These are phyloP conservation scores for Erythrophleum ivorense DNA, from an alignment of 331 rosid species.

Conservation along the genomic window DNA sequence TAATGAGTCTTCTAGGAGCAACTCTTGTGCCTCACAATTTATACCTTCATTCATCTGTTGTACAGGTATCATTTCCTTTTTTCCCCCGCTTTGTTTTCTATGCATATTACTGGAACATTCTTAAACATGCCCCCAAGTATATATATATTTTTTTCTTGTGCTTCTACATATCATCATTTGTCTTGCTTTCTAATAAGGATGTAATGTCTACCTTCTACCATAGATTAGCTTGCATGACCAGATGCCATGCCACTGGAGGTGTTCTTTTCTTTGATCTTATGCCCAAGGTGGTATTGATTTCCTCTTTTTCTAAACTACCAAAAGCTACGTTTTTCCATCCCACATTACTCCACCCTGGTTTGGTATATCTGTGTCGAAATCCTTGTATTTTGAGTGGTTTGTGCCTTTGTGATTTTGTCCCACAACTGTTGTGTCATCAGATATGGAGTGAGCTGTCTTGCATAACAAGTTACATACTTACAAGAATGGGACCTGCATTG, in stretches of 20 bases:
- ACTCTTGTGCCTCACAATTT: constrained; percentile 92
- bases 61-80: constrained; percentile 65
- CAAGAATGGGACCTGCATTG: too few relatives aligned
- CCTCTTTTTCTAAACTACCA: not conserved
- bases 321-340: not conserved
- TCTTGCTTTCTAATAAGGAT: constrained; percentile 17
- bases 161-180: not conserved
- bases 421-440: too few relatives aligned
- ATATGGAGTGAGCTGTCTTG: too few relatives aligned
- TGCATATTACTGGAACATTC: constrained; percentile 12
- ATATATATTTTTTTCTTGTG: constrained; percentile 1
- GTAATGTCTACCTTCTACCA: not conserved
- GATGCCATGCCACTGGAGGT: not conserved
- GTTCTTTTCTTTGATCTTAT: not conserved
- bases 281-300: not conserved
- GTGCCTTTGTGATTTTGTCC: too few relatives aligned
- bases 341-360: not conserved
- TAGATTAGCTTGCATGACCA: not conserved
- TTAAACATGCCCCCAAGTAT: not conserved
- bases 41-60: constrained; percentile 89
- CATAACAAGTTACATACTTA: too few relatives aligned
- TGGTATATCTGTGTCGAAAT: not conserved
- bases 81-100: not conserved
- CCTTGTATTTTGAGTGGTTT: not conserved
- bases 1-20: constrained; percentile 98